Evolutionary conservation across 129 eudicot species (phyloP).

Genomic region (Saussurea involucrata): DNA sequence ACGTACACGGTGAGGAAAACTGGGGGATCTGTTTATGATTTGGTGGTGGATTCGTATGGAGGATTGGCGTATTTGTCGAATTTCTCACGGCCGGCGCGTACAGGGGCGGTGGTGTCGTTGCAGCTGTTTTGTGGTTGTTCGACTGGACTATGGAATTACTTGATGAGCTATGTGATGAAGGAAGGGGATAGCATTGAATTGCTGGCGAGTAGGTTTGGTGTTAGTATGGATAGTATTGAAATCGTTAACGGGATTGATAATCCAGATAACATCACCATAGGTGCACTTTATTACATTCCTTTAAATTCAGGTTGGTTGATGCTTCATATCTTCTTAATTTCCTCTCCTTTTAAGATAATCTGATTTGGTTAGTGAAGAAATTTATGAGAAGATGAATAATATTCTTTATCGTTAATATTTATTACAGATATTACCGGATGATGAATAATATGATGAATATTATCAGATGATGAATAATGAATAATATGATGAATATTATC

Average conservation of each 20-base stretch:
- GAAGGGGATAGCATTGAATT: conserved; percentile 79
- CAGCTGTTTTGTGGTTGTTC: conserved; percentile 91
- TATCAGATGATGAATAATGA: too few species aligned
- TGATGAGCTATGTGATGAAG: conserved; percentile 92
- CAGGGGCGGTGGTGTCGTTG: conserved; percentile 79
- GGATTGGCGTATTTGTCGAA: conserved; percentile 67
- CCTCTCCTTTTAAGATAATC: background rate
- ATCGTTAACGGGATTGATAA: conserved; percentile 54
- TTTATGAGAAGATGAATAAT: too few species aligned
- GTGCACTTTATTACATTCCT: conserved; percentile 79
- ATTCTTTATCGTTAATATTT: too few species aligned
- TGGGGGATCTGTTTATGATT: conserved; percentile 63
- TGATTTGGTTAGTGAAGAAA: conserved; percentile 17
- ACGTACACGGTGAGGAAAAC: conserved; percentile 66
- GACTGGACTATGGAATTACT: conserved; percentile 86
- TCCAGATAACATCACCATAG: conserved; percentile 83
- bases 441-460: too few species aligned
- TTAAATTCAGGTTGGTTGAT: conserved; percentile 69
- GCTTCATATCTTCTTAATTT: background rate
- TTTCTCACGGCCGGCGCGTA: conserved; percentile 51
- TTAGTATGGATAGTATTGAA: conserved; percentile 96
- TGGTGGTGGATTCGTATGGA: conserved; percentile 60
- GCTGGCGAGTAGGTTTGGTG: conserved; percentile 90
- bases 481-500: too few species aligned
- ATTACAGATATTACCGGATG: too few species aligned